phyloP scores from a whole-genome alignment of 129 eudicot species.

The Oenanthe sinensis region DNA sequence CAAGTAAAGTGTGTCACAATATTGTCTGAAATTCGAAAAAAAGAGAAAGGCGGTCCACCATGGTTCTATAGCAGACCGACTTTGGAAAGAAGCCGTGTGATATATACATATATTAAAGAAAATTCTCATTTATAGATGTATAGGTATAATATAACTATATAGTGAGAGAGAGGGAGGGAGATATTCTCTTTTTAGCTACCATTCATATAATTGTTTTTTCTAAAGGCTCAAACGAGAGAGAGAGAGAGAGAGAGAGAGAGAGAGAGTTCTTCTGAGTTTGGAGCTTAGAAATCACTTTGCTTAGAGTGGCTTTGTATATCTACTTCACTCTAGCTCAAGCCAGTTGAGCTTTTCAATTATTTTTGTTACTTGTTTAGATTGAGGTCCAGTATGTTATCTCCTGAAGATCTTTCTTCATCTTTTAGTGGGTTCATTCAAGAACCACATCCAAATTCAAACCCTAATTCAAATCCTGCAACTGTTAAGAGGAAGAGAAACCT shows the following conservation, averaged over 20 bases:
- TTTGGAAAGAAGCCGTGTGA: constrained; percentile 33
- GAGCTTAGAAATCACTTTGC: constrained; percentile 6
- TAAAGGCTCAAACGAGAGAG: constrained; percentile 18
- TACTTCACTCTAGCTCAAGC: background rate
- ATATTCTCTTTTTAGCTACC: constrained; percentile 23
- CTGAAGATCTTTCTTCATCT: constrained; percentile 33
- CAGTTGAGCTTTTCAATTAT: background rate
- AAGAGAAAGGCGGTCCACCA: constrained; percentile 32
- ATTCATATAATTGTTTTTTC: constrained; percentile 22
- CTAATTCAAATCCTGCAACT: constrained; percentile 17
- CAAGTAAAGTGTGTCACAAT: background rate
- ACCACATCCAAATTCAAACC: constrained; percentile 24
- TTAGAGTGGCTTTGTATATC: background rate
- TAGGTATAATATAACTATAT: constrained; percentile 3
- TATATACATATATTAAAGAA: background rate
- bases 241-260: too few relatives aligned
- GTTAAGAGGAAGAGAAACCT: constrained; percentile 48
- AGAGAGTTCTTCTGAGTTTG: background rate
- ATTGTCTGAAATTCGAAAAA: background rate
- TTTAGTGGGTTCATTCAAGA: constrained; percentile 35
- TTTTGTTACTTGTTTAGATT: background rate
- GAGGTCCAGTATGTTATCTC: constrained; percentile 27
- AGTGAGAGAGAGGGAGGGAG: constrained; percentile 16
- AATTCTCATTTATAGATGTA: background rate
- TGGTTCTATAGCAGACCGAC: constrained; percentile 42